Base-by-base conservation (phyloP, 2,329 filamentous ascomycete species). In the Metarhizium album region DNA sequence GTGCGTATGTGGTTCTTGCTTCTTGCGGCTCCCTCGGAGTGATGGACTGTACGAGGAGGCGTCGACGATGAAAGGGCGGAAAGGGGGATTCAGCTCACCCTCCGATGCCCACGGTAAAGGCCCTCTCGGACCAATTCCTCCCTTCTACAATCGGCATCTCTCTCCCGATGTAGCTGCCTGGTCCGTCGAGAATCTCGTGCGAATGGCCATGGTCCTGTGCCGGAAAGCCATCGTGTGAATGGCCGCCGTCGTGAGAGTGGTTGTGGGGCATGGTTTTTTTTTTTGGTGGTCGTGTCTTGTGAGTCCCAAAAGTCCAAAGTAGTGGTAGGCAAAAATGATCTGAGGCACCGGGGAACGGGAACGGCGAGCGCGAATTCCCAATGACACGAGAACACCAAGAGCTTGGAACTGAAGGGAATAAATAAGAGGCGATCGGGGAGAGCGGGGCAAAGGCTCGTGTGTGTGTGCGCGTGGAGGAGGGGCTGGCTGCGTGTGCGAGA, bases 51-150 rank as follows among this genome's bases (percentile, higher is more conserved):
- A n/a, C n/a, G n/a, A n/a, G n/a, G n/a, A n/a, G n/a, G n/a, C n/a
- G n/a, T 7, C n/a, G n/a, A 14, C 16, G n/a, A 18, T 38, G 16
- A 38, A 29, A 27, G 31, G 2, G 27, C 16, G 45, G 11, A 33
- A 13, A 3, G n/a, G 29, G 16, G 7, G 3, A 35, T 20, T n/a
- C n/a, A 6, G 49, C 80, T 59, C 76, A 95, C 90, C 93, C 93
- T 71, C 93, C 93, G 70, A 97, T 97, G n/a, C 93, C 93, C 62
- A 98, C 79, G 4, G 93, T 97, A 63, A 96, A 98, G 14, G 90
- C 90, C 52, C 93, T 79, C 57, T 95, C 87, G 27, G 78, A 78
- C 87, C 90, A 98, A 64, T 90, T 78, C 50, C 91, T 79, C 11
- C 90, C 90, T 59, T 95, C 87, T 56, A 90, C 80, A 51, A 97